Evolutionary conservation across 2,329 filamentous ascomycete genomes (phyloP).

Genomic region (Parastagonospora nodorum): DNA sequence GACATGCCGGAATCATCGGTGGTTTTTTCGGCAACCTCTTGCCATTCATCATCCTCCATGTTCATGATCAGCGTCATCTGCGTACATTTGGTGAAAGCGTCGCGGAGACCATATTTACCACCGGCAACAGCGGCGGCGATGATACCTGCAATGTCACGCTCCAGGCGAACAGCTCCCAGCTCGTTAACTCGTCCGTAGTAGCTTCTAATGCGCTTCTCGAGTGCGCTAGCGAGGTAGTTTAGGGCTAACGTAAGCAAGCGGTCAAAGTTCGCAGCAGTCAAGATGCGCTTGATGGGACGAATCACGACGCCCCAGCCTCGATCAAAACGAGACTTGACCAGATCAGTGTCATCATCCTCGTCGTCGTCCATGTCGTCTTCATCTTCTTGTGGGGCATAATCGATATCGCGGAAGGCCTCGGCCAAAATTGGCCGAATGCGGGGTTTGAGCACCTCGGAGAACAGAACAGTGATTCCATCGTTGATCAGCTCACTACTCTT

Average conservation of each 20-base stretch:
- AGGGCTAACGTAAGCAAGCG: constrained; percentile 76
- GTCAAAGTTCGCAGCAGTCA: constrained; percentile 78
- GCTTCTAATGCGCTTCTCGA: constrained; percentile 87
- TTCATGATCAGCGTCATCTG: constrained; percentile 88
- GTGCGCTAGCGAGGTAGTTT: constrained; percentile 72
- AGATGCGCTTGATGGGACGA: constrained; percentile 79
- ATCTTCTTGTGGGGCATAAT: constrained; percentile 73
- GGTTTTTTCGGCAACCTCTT: constrained; percentile 65
- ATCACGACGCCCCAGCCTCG: constrained; percentile 85
- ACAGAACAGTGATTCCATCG: constrained; percentile 84
- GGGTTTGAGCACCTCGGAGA: constrained; percentile 83
- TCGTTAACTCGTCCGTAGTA: constrained; percentile 80
- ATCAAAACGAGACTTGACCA: constrained; percentile 80
- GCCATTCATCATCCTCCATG: constrained; percentile 97
- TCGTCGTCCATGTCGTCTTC: constrained; percentile 45
- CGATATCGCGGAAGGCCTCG: constrained; percentile 89
- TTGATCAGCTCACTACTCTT: constrained; percentile 83
- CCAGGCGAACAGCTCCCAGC: constrained; percentile 79
- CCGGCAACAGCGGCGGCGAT: constrained; percentile 68
- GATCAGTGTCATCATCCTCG: constrained; percentile 59
- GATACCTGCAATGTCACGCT: constrained; percentile 81
- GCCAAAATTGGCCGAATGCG: constrained; percentile 82
- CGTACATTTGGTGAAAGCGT: constrained; percentile 74
- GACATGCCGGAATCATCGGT: constrained; percentile 64
- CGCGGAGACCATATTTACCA: constrained; percentile 75